phyloP scores from a whole-genome alignment of 2,329 filamentous ascomycete genomes.

The Domatiomyces catenatus region DNA sequence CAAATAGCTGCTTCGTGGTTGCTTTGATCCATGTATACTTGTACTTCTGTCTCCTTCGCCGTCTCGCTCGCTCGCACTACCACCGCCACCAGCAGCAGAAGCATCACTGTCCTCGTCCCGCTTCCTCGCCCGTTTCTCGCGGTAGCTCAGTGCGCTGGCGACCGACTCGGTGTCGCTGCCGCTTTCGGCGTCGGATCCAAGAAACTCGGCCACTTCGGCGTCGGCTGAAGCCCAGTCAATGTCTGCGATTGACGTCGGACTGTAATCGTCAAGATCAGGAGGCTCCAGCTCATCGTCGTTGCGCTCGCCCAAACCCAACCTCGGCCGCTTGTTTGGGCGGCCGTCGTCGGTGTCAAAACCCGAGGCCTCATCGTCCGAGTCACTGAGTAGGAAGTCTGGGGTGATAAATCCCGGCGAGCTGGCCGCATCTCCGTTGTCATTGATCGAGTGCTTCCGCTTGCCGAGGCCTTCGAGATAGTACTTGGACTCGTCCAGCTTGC shows the following conservation, averaged over 20 bases:
- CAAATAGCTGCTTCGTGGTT: neutral
- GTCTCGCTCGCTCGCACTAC: constrained; percentile 19
- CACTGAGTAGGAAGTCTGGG: constrained; percentile 18
- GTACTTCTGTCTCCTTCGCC: neutral
- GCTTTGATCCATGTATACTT: neutral
- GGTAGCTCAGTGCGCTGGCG: constrained; percentile 1
- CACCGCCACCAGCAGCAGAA: constrained; percentile 32
- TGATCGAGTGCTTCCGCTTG: constrained; percentile 25
- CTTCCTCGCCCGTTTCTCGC: constrained; percentile 20
- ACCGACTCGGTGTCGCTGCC: constrained; percentile 31
- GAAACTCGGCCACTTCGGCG: constrained; percentile 61
- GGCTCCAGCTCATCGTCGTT: constrained; percentile 29
- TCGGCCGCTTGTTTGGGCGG: constrained; percentile 9
- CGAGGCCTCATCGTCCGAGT: constrained; percentile 23
- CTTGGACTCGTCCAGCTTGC: constrained; percentile 58
- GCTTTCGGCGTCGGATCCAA: constrained; percentile 37
- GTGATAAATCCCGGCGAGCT: neutral
- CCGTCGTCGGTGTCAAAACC: constrained; percentile 13
- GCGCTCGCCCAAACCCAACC: constrained; percentile 21
- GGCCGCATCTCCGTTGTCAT: constrained; percentile 5
- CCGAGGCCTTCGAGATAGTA: constrained; percentile 57
- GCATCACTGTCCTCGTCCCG: constrained; percentile 42
- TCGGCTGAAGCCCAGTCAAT: constrained; percentile 51
- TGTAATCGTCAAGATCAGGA: constrained; percentile 13
- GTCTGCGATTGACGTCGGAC: constrained; percentile 39